A percentile compares a stretch with the other conserved stretches of the same genome.
Conservation (phyloP, 2,329 filamentous ascomycete species). For the Bretziella fagacearum region DNA sequence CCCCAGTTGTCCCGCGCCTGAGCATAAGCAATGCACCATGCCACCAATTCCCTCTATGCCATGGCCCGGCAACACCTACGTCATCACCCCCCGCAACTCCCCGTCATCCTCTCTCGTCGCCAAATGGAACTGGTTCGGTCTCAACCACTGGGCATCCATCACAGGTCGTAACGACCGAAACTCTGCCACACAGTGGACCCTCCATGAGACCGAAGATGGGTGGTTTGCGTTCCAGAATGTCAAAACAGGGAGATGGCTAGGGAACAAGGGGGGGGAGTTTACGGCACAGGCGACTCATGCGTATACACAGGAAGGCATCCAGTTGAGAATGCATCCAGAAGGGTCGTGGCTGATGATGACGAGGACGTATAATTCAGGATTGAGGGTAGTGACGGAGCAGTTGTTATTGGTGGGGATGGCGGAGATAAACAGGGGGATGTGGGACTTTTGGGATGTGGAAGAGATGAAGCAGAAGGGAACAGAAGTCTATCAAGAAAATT, state of each 20-base stretch:
- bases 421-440: neutral
- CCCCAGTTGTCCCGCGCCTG: too few relatives aligned
- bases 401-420: neutral
- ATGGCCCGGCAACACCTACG: neutral
- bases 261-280: neutral
- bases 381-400: neutral
- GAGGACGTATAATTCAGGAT: neutral
- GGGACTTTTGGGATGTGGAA: neutral
- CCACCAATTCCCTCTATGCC: neutral
- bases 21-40: too few relatives aligned
- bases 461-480: neutral
- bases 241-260: neutral
- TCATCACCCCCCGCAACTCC: neutral
- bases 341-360: neutral
- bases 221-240: neutral
- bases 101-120: neutral
- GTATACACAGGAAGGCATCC: neutral
- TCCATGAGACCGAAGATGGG: neutral
- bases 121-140: too few relatives aligned
- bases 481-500: too few relatives aligned
- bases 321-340: neutral
- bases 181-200: neutral
- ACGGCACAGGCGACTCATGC: neutral
- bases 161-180: neutral
- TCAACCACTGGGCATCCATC: neutral